Percentiles rank a stretch among this genome's conserved stretches.
Conservation (phyloP, 2,329 filamentous ascomycete species). For the Escovopsis weberi region DNA sequence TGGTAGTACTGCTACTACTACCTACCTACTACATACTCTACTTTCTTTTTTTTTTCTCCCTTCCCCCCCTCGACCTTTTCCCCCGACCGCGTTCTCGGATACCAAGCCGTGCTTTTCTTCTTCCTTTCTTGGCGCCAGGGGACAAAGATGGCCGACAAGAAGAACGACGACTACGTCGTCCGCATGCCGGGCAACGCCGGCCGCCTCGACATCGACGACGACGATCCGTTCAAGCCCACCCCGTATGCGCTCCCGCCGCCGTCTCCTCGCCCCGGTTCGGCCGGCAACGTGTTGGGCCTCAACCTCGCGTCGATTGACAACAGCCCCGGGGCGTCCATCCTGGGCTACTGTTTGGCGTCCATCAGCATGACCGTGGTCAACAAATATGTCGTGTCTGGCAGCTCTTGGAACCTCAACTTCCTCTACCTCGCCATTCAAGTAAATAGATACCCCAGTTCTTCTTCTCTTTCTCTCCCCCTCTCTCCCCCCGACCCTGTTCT, state of each 20-base stretch:
- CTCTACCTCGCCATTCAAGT: slow-evolving; percentile 90
- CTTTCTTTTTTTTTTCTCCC: background rate
- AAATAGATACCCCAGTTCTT: slow-evolving; percentile 17
- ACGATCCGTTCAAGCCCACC: slow-evolving; percentile 30
- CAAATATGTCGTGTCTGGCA: slow-evolving; percentile 91
- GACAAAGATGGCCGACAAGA: slow-evolving; percentile 63
- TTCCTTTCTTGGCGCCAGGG: slow-evolving; percentile 2
- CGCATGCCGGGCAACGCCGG: slow-evolving; percentile 50
- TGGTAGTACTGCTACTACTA: too few relatives aligned
- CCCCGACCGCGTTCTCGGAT: background rate
- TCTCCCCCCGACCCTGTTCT: background rate
- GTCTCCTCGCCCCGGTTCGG: slow-evolving; percentile 7
- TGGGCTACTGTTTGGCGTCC: slow-evolving; percentile 88
- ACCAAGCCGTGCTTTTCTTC: background rate
- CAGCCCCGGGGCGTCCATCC: slow-evolving; percentile 65
- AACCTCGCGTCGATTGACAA: slow-evolving; percentile 45
- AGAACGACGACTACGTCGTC: slow-evolving; percentile 68
- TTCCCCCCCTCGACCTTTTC: background rate
- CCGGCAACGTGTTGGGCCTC: slow-evolving; percentile 9
- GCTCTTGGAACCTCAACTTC: slow-evolving; percentile 90
- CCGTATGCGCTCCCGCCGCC: slow-evolving; percentile 3
- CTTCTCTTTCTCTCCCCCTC: background rate
- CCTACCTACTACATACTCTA: background rate
- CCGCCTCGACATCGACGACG: slow-evolving; percentile 30
- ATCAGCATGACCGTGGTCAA: slow-evolving; percentile 99